Percentiles rank a stretch among this genome's conserved stretches.
Evolutionary conservation across 2,329 filamentous ascomycete species (phyloP).

Genomic region (Aspergillus pseudotamarii): DNA sequence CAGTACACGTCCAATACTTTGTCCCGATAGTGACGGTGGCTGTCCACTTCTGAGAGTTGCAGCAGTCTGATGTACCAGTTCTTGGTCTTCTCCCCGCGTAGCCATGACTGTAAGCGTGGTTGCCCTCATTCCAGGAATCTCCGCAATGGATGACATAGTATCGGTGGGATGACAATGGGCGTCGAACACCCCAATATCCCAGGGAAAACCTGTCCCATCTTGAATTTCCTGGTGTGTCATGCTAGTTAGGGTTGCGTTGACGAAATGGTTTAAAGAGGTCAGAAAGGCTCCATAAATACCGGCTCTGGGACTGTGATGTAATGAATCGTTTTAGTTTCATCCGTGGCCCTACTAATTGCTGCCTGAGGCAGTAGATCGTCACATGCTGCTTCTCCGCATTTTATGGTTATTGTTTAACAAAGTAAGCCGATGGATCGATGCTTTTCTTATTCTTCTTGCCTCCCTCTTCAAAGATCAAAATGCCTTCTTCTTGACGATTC

Average conservation of each 20-base stretch:
- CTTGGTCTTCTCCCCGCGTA: conserved; percentile 63
- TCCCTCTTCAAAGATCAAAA: background rate
- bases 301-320: conserved; percentile 10
- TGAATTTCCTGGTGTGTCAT: conserved; percentile 5
- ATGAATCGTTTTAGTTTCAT: conserved; percentile 1
- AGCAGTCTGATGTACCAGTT: conserved; percentile 57
- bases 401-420: background rate
- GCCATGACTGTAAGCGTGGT: conserved; percentile 64
- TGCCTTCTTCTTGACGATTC: background rate
- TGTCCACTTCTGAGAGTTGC: conserved; percentile 24
- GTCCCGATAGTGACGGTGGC: conserved; percentile 6
- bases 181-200: conserved; percentile 64
- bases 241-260: background rate
- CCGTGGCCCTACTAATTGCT: background rate
- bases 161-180: conserved; percentile 70
- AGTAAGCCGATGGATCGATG: conserved; percentile 5
- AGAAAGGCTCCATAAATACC: background rate
- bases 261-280: background rate
- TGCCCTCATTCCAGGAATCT: conserved; percentile 61
- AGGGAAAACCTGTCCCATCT: conserved; percentile 53
- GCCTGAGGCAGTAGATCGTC: conserved; percentile 20
- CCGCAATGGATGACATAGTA: conserved; percentile 58
- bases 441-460: background rate
- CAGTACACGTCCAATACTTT: conserved; percentile 51
- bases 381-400: conserved; percentile 28